Base-by-base conservation (phyloP, 257 asterid genomes). In the Ajuga chamaepitys region DNA sequence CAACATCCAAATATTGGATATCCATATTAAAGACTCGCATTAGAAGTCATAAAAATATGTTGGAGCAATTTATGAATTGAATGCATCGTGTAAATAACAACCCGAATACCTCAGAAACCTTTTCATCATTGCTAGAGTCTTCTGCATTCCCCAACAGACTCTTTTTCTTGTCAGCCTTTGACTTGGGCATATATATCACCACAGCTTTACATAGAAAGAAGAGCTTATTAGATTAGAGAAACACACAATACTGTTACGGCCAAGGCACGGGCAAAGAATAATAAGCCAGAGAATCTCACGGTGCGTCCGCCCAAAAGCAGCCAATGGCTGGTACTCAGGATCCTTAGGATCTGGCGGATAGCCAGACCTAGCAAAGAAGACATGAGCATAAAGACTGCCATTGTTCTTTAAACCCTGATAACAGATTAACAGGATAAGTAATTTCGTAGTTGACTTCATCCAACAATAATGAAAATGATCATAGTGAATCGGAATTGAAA, bases 311-410 rank as follows among this genome's bases (percentile, higher is more conserved):
- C 91, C 99, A 80, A 93, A 93, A 71, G 90, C 82, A 65, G 97
- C 85, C 75, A 77, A 71, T n/a, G 99, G 95, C 68, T 93, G 90
- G 72, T 87, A 93, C 82, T 87, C 95, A 4, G 96, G 96, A 71
- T 89, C 96, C 73, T 69, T 87, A 35, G 97, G 90, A 79, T 93
- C 97, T 46, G 91, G 87, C 2, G 92, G 79, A 67, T 80, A 87
- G 77, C 99, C 99, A 78, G 97, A 89, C 69, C 91, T 89, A 35
- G 99, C 89, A 67, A 93, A 93, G 86, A 75, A 93, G 44, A 89
- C 87, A 79, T 93, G 97, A 75, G 97, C 96, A 82, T 75, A 89
- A 26, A 93, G 91, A 75, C 87, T 93, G 35, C 97, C 99, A 55
- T 93, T 93, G 77, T 86, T 80, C 89, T 86, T 89, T 79, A 93